A percentile compares a stretch with the other conserved stretches of the same genome.
Evolutionary conservation across 306 rosid species (phyloP).

Genomic region (Coriaria nepalensis): DNA sequence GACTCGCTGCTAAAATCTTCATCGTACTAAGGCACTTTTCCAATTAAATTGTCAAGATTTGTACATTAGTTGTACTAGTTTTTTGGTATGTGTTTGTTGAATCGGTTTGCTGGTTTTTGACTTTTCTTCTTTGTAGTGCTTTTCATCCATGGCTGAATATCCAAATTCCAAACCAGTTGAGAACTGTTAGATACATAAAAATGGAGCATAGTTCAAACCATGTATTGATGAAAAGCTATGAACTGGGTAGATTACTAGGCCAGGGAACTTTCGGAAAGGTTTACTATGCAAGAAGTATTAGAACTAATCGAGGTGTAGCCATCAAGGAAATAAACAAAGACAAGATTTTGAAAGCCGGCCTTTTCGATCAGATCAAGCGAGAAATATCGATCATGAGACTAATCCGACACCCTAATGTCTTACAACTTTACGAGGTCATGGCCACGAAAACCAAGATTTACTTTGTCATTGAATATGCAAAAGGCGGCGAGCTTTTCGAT

Average conservation of each 20-base stretch:
- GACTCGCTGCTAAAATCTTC: too few relatives aligned
- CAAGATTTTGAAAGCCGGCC: conserved; percentile 20
- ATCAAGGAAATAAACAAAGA: conserved; percentile 37
- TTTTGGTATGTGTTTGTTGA: too few relatives aligned
- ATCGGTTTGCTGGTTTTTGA: too few relatives aligned
- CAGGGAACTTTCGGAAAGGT: conserved; percentile 49
- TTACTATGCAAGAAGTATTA: conserved; percentile 26
- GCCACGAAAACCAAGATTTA: conserved; percentile 38
- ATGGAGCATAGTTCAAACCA: too few relatives aligned
- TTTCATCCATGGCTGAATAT: too few relatives aligned
- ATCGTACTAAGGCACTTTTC: too few relatives aligned
- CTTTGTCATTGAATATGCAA: conserved; percentile 38
- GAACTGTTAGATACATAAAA: too few relatives aligned
- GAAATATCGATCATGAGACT: conserved; percentile 38
- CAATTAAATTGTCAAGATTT: too few relatives aligned
- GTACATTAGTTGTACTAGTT: too few relatives aligned
- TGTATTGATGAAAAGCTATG: conserved; percentile 36
- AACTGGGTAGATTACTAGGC: conserved; percentile 38
- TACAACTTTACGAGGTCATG: conserved; percentile 40
- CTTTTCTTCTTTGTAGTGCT: too few relatives aligned
- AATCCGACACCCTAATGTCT: conserved; percentile 32
- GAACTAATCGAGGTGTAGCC: conserved; percentile 31
- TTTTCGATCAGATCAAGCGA: conserved; percentile 21
- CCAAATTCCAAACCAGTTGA: too few relatives aligned
- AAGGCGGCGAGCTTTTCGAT: conserved; percentile 40